A percentile compares a stretch with the other conserved stretches of the same genome.
These are phyloP conservation scores for Nothopassalora personata DNA, from an alignment of 2,329 filamentous ascomycete species.

Conservation along the genomic window DNA sequence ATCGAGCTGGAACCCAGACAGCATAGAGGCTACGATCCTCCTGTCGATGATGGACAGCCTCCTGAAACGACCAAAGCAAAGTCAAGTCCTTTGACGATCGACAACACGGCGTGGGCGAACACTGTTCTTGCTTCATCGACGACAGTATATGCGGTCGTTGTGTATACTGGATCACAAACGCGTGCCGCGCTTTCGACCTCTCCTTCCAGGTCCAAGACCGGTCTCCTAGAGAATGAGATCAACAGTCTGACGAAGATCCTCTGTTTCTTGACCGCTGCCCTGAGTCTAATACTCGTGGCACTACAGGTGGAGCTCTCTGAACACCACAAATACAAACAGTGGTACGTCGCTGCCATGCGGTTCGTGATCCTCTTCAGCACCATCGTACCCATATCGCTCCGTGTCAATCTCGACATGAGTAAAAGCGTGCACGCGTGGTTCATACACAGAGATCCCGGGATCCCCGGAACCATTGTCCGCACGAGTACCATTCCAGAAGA, in stretches of 20 bases:
- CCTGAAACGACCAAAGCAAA: conserved; percentile 3
- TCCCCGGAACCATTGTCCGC: conserved; percentile 84
- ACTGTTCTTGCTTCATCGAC: conserved; percentile 93
- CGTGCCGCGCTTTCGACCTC: conserved; percentile 90
- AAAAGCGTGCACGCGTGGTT: conserved; percentile 96
- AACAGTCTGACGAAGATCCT: conserved; percentile 96
- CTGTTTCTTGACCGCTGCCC: conserved; percentile 75
- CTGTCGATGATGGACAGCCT: conserved; percentile 12
- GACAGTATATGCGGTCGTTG: conserved; percentile 77
- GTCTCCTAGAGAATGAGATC: conserved; percentile 90
- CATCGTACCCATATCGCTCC: conserved; percentile 92
- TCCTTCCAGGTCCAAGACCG: conserved; percentile 86
- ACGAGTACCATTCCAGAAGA: conserved; percentile 98
- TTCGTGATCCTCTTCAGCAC: conserved; percentile 98
- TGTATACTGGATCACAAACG: conserved; percentile 93
- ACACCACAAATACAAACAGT: conserved; percentile 53
- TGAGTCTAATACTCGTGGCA: conserved; percentile 84
- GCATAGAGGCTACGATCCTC: conserved; percentile 45
- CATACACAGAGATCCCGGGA: conserved; percentile 85
- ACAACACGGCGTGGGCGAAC: conserved; percentile 98
- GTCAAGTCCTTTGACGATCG: conserved; percentile 76
- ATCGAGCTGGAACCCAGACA: conserved; percentile 63
- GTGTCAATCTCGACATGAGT: conserved; percentile 94
- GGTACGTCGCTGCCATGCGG: conserved; percentile 98
- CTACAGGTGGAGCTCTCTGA: conserved; percentile 66